phyloP scores from a whole-genome alignment of 2,329 filamentous ascomycete genomes.

The Trichoderma afroharzianum region DNA sequence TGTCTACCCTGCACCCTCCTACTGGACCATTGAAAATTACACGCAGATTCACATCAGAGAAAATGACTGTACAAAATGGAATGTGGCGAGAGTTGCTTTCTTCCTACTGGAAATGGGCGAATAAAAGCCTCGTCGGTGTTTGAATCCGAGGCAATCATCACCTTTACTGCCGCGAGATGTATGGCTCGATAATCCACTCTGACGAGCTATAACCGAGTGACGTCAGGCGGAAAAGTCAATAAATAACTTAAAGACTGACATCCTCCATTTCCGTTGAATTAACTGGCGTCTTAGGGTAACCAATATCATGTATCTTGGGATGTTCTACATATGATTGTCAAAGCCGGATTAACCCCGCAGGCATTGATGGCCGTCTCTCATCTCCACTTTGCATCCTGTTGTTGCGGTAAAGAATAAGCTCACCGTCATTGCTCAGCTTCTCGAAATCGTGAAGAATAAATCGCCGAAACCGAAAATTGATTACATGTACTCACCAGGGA shows the following conservation, averaged over 20 bases:
- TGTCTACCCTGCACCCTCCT: neutral
- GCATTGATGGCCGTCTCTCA: neutral
- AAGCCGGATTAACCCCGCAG: neutral
- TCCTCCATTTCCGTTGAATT: neutral
- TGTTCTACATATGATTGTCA: neutral
- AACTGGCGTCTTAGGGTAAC: neutral
- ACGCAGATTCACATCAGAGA: neutral
- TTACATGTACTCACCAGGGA: neutral
- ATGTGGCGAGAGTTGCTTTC: neutral
- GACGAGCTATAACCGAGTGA: neutral
- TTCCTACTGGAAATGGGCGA: too few relatives aligned
- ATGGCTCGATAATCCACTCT: neutral
- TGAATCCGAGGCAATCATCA: neutral
- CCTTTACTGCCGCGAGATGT: neutral
- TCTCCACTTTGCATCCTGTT: neutral
- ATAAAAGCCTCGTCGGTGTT: neutral
- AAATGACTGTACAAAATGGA: neutral
- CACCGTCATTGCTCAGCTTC: neutral
- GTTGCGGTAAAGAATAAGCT: neutral
- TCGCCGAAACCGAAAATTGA: neutral
- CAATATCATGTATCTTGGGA: neutral
- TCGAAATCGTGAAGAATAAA: neutral
- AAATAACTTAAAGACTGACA: neutral
- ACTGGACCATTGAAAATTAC: too few relatives aligned
- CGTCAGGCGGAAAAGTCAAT: neutral